phyloP scores from a whole-genome alignment of 805 yeast species.

The Spencermartinsiella europaea region DNA sequence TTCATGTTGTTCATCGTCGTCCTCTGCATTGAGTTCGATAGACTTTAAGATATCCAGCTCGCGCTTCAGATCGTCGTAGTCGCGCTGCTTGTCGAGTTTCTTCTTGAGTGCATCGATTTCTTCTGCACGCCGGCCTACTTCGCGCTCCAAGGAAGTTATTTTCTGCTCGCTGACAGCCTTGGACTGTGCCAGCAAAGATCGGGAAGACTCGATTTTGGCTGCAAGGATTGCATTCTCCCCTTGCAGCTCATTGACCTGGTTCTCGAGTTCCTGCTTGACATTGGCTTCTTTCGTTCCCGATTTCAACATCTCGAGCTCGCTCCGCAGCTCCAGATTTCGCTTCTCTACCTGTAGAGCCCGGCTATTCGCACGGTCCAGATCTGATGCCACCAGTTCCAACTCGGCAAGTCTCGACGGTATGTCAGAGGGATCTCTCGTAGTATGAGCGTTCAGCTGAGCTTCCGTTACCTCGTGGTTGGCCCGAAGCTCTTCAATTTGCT shows the following conservation, averaged over 20 bases:
- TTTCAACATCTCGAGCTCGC: slow-evolving; percentile 50
- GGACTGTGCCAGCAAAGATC: slow-evolving; percentile 24
- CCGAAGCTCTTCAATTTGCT: slow-evolving; percentile 50
- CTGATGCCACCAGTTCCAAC: slow-evolving; percentile 64
- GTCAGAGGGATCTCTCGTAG: slow-evolving; percentile 14
- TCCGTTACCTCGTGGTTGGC: slow-evolving; percentile 61
- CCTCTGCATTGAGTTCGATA: slow-evolving; percentile 55
- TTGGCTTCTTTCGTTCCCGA: slow-evolving; percentile 39
- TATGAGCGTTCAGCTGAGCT: slow-evolving; percentile 36
- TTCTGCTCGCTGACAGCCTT: slow-evolving; percentile 30
- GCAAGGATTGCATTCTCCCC: slow-evolving; percentile 60
- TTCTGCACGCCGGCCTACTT: slow-evolving; percentile 41
- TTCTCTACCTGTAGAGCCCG: slow-evolving; percentile 67
- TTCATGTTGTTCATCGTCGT: slow-evolving; percentile 29
- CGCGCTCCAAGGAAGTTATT: slow-evolving; percentile 40
- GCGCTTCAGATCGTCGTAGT: slow-evolving; percentile 75
- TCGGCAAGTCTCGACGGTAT: slow-evolving; percentile 32
- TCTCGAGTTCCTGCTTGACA: slow-evolving; percentile 13
- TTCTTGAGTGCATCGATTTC: slow-evolving; percentile 50
- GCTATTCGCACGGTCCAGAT: slow-evolving; percentile 64
- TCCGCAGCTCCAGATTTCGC: slow-evolving; percentile 68
- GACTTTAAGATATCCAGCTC: slow-evolving; percentile 69
- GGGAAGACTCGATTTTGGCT: slow-evolving; percentile 51
- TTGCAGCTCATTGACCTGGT: slow-evolving; percentile 20
- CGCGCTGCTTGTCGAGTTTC: slow-evolving; percentile 48